Conservation (phyloP, 116 monocot species). For the Posidonia oceanica region DNA sequence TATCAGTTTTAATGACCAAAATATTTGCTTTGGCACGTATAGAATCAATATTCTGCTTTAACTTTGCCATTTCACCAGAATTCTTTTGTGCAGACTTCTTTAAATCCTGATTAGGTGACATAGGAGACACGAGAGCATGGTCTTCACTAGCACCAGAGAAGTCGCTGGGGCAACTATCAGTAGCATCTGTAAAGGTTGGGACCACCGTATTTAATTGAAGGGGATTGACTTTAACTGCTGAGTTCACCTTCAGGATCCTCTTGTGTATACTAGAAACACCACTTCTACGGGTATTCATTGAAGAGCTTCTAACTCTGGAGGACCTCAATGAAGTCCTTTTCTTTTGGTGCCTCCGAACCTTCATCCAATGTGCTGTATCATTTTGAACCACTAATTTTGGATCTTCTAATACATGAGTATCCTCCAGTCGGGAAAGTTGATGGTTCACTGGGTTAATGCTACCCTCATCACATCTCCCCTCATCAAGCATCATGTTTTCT, state of each 20-base stretch:
- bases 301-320: slow-evolving; percentile 14
- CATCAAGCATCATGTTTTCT: not conserved
- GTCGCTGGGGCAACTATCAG: not conserved
- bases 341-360: slow-evolving; percentile 26
- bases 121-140: slow-evolving; percentile 14
- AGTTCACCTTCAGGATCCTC: slow-evolving; percentile 4
- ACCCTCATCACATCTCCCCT: not conserved
- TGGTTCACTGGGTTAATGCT: not conserved
- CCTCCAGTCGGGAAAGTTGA: not conserved
- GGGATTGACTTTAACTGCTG: not conserved
- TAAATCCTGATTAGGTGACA: slow-evolving; percentile 18
- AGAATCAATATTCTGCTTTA: slow-evolving; percentile 52
- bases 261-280: not conserved
- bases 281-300: slow-evolving; percentile 6
- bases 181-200: not conserved
- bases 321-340: slow-evolving; percentile 39
- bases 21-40: slow-evolving; percentile 57
- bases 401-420: not conserved
- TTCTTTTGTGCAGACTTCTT: slow-evolving; percentile 26
- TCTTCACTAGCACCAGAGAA: not conserved
- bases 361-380: slow-evolving; percentile 7
- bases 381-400: not conserved
- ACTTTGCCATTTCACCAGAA: slow-evolving; percentile 25
- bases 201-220: not conserved
- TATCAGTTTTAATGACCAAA: slow-evolving; percentile 48